Conservation (phyloP, 2,329 filamentous ascomycete species). For the Parastagonospora nodorum region DNA sequence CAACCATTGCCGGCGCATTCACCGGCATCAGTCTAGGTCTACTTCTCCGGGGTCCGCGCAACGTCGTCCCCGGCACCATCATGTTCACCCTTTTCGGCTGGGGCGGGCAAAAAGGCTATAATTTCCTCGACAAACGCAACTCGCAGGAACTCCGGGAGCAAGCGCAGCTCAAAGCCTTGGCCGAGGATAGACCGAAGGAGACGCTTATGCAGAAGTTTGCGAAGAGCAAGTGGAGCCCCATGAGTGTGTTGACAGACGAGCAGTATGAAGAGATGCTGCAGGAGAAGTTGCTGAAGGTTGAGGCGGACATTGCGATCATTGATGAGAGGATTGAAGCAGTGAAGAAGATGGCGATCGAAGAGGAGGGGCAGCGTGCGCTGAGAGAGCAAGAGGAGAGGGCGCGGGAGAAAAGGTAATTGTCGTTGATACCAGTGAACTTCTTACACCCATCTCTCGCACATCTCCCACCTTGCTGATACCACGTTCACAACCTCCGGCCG, state of each 20-base stretch:
- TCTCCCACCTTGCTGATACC: background rate
- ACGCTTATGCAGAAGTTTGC: conserved; percentile 57
- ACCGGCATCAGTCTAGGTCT: conserved; percentile 62
- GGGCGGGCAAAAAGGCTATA: conserved; percentile 61
- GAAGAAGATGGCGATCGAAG: conserved; percentile 29
- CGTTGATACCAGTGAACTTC: background rate
- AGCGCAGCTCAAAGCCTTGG: conserved; percentile 29
- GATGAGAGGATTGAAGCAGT: conserved; percentile 73
- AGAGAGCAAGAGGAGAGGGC: conserved; percentile 6
- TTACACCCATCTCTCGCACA: no score
- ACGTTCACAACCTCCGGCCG: background rate
- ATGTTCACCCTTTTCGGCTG: conserved; percentile 64
- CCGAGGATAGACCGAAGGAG: conserved; percentile 40
- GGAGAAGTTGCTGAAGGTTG: conserved; percentile 72
- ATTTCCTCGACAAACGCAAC: conserved; percentile 56
- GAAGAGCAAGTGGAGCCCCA: conserved; percentile 71
- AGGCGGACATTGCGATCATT: conserved; percentile 77
- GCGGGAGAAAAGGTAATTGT: conserved; percentile 1
- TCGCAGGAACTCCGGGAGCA: conserved; percentile 43
- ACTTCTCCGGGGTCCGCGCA: conserved; percentile 53
- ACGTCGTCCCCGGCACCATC: conserved; percentile 60
- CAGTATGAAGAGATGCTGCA: conserved; percentile 73
- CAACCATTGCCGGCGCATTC: conserved; percentile 71
- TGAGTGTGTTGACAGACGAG: conserved; percentile 71
- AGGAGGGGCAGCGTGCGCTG: conserved; percentile 17